Conservation (phyloP, 2,329 filamentous ascomycete genomes). For the Penicillium griseofulvum region DNA sequence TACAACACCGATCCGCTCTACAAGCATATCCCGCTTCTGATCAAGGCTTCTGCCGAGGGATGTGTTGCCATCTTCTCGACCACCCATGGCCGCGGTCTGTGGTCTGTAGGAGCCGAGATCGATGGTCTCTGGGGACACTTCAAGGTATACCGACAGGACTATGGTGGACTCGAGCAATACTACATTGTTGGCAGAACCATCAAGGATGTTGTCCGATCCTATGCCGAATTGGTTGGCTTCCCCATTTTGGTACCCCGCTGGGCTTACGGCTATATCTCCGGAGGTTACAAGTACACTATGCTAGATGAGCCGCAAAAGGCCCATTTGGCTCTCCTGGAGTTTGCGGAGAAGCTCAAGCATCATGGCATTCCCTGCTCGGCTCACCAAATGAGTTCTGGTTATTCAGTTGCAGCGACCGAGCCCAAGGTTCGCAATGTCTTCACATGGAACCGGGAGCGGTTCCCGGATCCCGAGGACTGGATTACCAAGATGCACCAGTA, state of each 20-base stretch:
- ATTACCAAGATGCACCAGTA: constrained; percentile 60
- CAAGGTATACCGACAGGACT: constrained; percentile 71
- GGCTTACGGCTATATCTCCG: constrained; percentile 70
- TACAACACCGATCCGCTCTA: constrained; percentile 70
- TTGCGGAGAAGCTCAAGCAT: constrained; percentile 60
- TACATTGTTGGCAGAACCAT: constrained; percentile 65
- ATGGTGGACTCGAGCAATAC: constrained; percentile 70
- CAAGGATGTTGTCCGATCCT: constrained; percentile 63
- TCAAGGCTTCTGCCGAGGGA: constrained; percentile 64
- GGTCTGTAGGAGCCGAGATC: constrained; percentile 68
- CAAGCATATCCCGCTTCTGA: constrained; percentile 71
- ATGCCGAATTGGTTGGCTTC: constrained; percentile 66
- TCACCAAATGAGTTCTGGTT: constrained; percentile 71
- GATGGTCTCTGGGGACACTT: constrained; percentile 73
- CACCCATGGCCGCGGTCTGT: constrained; percentile 62
- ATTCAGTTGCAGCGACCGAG: constrained; percentile 64
- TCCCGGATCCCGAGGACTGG: constrained; percentile 66
- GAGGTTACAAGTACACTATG: constrained; percentile 63
- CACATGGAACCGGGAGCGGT: constrained; percentile 69
- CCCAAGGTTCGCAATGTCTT: constrained; percentile 70
- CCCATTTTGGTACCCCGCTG: constrained; percentile 67
- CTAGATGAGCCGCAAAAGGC: constrained; percentile 54
- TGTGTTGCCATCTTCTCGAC: constrained; percentile 68
- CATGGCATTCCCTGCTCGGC: constrained; percentile 69
- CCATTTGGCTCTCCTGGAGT: constrained; percentile 57